Conservation (phyloP, 192 early-diverging fungal species). For the Umbelopsis isabellina region DNA sequence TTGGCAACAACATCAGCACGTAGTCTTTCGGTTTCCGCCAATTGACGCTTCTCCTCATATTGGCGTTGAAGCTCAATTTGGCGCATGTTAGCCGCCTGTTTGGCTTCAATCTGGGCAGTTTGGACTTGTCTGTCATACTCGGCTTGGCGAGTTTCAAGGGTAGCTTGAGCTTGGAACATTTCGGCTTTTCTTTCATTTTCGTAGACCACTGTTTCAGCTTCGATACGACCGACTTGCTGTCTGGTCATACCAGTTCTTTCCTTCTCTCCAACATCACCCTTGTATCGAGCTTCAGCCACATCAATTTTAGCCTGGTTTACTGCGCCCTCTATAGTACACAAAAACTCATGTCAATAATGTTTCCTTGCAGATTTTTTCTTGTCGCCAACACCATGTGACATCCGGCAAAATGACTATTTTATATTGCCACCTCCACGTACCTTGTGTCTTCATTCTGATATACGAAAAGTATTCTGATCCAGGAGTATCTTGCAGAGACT, state of each 20-base stretch:
- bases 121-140: slow-evolving; percentile 42
- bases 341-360: neutral
- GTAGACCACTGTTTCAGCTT: slow-evolving; percentile 49
- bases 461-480: slow-evolving; percentile 61
- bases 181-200: slow-evolving; percentile 52
- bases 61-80: slow-evolving; percentile 51
- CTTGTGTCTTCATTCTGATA: slow-evolving; percentile 45
- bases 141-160: slow-evolving; percentile 37
- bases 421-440: neutral
- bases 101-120: slow-evolving; percentile 56
- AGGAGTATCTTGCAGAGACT: slow-evolving; percentile 51
- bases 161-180: slow-evolving; percentile 44
- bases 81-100: slow-evolving; percentile 42
- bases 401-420: neutral
- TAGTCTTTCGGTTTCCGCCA: slow-evolving; percentile 46
- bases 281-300: slow-evolving; percentile 51
- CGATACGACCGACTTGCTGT: slow-evolving; percentile 43
- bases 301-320: slow-evolving; percentile 63
- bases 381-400: neutral
- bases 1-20: slow-evolving; percentile 49
- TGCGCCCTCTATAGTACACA: slow-evolving; percentile 47
- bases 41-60: slow-evolving; percentile 48
- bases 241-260: slow-evolving; percentile 51
- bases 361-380: no score
- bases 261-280: slow-evolving; percentile 55